These are phyloP conservation scores for Phytopythium delawarense DNA, from an alignment of 352 stramenopile genomes.

Conservation along the genomic window DNA sequence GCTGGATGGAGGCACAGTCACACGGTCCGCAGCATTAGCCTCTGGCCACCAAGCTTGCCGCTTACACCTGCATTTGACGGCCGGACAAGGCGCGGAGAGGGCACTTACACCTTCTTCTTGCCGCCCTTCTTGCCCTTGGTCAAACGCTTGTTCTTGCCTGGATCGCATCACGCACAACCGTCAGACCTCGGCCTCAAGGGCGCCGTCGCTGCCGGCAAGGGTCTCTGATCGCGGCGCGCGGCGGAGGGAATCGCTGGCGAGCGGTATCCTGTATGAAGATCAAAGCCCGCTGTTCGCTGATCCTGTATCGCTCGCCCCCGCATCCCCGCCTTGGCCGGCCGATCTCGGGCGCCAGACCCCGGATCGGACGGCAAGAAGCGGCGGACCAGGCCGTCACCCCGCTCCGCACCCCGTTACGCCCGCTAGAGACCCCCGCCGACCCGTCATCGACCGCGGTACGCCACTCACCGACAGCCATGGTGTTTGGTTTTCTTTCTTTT, in stretches of 20 bases:
- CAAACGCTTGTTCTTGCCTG: constrained; percentile 91
- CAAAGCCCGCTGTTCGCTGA: not conserved
- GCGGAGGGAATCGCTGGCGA: not conserved
- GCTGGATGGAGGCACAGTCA: constrained; percentile 20
- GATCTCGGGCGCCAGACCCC: not conserved
- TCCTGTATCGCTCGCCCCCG: not conserved
- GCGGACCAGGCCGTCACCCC: not conserved
- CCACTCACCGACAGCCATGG: constrained; percentile 83
- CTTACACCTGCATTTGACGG: too few species aligned
- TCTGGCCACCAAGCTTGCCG: not conserved
- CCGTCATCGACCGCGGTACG: not conserved
- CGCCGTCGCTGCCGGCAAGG: not conserved
- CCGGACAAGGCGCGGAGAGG: not conserved
- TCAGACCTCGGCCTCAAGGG: not conserved
- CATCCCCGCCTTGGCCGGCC: not conserved
- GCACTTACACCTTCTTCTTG: constrained; percentile 90
- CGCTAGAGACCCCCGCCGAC: not conserved
- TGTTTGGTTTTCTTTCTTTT: constrained; percentile 79
- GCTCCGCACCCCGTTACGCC: not conserved
- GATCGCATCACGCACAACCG: not conserved
- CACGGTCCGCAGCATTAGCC: constrained; percentile 11
- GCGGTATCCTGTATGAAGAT: not conserved
- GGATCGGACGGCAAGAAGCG: not conserved
- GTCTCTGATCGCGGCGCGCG: not conserved
- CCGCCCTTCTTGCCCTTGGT: constrained; percentile 91